phyloP scores from a whole-genome alignment of 108 stramenopile species.

The Pseudonitzschia pungens region DNA sequence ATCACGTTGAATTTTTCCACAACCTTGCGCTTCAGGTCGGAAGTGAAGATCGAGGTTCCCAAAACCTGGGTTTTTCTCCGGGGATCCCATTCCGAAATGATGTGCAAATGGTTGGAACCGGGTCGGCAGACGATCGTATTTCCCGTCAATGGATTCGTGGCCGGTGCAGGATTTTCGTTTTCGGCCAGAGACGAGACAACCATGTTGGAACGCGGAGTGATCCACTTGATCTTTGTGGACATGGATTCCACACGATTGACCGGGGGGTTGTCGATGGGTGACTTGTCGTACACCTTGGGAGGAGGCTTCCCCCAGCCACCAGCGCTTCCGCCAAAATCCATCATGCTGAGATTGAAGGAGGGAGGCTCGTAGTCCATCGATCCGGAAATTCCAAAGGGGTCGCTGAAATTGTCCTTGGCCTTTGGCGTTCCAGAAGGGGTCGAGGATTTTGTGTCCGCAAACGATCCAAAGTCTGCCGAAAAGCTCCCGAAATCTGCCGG shows the following conservation, averaged over 20 bases:
- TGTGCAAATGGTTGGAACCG: not conserved
- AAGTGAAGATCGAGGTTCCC: conserved; percentile 45
- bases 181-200: not conserved
- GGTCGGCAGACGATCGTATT: conserved; percentile 61
- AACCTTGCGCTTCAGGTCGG: conserved; percentile 58
- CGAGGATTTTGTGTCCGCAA: not conserved
- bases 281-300: conserved; percentile 25
- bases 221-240: conserved; percentile 11
- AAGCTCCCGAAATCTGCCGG: conserved; percentile 22
- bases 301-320: not conserved
- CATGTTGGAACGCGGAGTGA: conserved; percentile 14
- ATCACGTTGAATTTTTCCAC: conserved; percentile 37
- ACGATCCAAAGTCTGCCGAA: conserved; percentile 24
- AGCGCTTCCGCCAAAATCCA: not conserved
- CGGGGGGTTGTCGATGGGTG: conserved; percentile 43
- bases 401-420: not conserved
- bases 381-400: conserved; percentile 5
- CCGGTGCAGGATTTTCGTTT: conserved; percentile 27
- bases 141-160: conserved; percentile 66
- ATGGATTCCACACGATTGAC: conserved; percentile 5
- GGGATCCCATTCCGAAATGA: conserved; percentile 42
- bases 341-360: conserved; percentile 6
- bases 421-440: not conserved
- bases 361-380: conserved; percentile 22
- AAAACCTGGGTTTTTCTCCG: conserved; percentile 52